phyloP scores from a whole-genome alignment of 140 eudicot genomes.

The Ambrosia hybrid region DNA sequence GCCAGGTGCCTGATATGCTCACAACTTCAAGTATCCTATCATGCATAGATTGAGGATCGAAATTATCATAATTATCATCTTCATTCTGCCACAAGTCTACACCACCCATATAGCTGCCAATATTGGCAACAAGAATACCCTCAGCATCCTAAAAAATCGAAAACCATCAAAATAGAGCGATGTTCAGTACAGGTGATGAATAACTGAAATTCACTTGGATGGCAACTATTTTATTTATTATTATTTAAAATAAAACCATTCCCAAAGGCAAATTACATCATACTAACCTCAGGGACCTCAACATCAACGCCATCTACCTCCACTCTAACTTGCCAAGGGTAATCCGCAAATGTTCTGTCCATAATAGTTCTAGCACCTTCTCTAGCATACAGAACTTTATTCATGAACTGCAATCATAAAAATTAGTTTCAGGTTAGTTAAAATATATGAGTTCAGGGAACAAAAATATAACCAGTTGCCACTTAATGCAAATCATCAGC shows the following conservation, averaged over 20 bases:
- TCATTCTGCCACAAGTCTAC: slow-evolving; percentile 99
- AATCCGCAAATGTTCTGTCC: slow-evolving; percentile 94
- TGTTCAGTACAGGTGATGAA: not conserved
- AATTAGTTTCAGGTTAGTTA: slow-evolving; percentile 7
- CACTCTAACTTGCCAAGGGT: slow-evolving; percentile 93
- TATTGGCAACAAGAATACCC: slow-evolving; percentile 94
- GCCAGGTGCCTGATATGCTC: slow-evolving; percentile 99
- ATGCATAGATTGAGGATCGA: slow-evolving; percentile 98
- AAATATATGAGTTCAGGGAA: not conserved
- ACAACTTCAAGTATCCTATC: slow-evolving; percentile 92
- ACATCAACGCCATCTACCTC: slow-evolving; percentile 92
- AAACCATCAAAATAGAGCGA: not conserved
- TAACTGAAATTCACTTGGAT: slow-evolving; percentile 1
- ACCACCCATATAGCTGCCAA: slow-evolving; percentile 99
- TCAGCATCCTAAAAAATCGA: slow-evolving; percentile 73
- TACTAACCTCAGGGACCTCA: slow-evolving; percentile 95
- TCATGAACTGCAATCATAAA: slow-evolving; percentile 72
- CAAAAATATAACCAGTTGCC: not conserved
- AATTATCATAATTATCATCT: slow-evolving; percentile 80
- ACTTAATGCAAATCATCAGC: not conserved
- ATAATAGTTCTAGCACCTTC: slow-evolving; percentile 94
- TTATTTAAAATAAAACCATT: no score
- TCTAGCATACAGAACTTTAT: slow-evolving; percentile 94
- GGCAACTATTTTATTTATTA: not conserved
- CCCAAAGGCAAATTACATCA: not conserved